Evolutionary conservation across 2,329 filamentous ascomycete species (phyloP).

Genomic region (Fusarium nisikadoi): DNA sequence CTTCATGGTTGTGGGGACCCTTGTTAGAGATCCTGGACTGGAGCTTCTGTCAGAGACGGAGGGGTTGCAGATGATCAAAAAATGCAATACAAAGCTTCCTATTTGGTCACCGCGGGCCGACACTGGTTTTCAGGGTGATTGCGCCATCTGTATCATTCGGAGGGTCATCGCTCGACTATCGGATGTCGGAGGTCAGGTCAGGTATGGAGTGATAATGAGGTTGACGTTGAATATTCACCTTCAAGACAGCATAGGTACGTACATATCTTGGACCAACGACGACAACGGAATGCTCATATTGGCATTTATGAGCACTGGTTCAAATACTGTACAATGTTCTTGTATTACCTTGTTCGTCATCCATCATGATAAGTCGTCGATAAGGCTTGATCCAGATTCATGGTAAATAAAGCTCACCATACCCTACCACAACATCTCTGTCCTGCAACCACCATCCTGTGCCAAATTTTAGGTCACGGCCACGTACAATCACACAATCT

Average conservation of each 20-base stretch:
- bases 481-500: neutral
- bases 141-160: constrained; percentile 3
- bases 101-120: constrained; percentile 20
- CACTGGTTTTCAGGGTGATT: constrained; percentile 8
- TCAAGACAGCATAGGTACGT: neutral
- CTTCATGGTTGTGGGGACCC: constrained; percentile 18
- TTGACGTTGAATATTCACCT: neutral
- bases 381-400: neutral
- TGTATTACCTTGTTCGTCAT: neutral
- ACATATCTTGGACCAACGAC: neutral
- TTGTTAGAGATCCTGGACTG: constrained; percentile 8
- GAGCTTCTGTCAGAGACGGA: constrained; percentile 18
- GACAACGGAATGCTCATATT: neutral
- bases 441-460: neutral
- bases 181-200: constrained; percentile 3
- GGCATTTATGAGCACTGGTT: neutral
- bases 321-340: neutral
- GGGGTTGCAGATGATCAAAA: constrained; percentile 15
- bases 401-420: neutral
- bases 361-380: neutral
- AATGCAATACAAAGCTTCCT: constrained; percentile 20
- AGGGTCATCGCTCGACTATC: constrained; percentile 2
- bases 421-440: neutral
- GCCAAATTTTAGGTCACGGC: constrained; percentile 12
- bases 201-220: neutral